phyloP scores from a whole-genome alignment of 345 rosid species.

The Eucalyptus pauciflora region DNA sequence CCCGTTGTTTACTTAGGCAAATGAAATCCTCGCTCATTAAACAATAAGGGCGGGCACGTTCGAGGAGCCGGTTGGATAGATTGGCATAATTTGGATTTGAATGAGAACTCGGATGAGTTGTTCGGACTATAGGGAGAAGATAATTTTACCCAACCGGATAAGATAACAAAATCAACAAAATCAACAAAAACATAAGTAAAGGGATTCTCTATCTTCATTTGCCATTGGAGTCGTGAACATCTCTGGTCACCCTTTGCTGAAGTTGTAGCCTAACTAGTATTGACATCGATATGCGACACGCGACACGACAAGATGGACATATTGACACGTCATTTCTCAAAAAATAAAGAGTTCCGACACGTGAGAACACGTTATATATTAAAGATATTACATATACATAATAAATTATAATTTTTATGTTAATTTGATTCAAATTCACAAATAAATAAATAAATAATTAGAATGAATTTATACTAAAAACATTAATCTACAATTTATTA shows the following conservation, averaged over 20 bases:
- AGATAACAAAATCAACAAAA: neutral
- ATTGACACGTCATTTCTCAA: fast-evolving
- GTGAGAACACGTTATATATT: too few species aligned
- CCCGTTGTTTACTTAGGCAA: neutral
- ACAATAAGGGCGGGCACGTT: too few species aligned
- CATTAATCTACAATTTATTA: too few species aligned
- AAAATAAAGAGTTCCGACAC: fast-evolving
- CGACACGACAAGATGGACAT: fast-evolving
- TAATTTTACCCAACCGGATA: neutral
- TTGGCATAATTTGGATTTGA: neutral
- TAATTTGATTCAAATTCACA: too few species aligned
- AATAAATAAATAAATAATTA: too few species aligned
- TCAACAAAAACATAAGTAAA: neutral
- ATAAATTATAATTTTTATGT: too few species aligned
- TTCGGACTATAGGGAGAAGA: neutral
- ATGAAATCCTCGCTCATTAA: neutral
- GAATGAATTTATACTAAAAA: too few species aligned
- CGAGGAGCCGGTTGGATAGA: neutral
- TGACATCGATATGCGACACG: fast-evolving
- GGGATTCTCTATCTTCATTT: neutral
- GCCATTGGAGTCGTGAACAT: neutral
- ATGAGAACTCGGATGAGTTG: neutral
- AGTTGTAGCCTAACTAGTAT: neutral
- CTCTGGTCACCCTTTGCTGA: neutral
- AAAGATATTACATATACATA: too few species aligned